A percentile compares a stretch with the other conserved stretches of the same genome.
phyloP scores from a whole-genome alignment of 305 asterid species.

The Stenogyne calaminthoides region DNA sequence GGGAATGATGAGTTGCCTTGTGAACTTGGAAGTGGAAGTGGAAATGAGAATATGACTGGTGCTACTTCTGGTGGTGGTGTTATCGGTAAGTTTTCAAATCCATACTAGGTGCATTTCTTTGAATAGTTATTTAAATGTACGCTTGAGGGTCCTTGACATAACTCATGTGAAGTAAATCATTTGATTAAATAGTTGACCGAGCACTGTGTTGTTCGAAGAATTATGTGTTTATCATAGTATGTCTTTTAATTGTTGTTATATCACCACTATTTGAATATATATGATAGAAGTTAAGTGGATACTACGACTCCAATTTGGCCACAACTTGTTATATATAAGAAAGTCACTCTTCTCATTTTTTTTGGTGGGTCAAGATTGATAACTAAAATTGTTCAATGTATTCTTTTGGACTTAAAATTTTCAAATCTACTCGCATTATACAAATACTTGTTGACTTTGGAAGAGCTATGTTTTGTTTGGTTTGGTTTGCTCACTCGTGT shows the following conservation, averaged over 20 bases:
- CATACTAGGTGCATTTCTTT: not conserved
- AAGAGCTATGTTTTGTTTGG: not conserved
- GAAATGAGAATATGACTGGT: conserved; percentile 63
- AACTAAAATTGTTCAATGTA: conserved; percentile 10
- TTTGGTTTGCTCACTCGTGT: too few relatives aligned
- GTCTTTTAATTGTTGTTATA: not conserved
- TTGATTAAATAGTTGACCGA: not conserved
- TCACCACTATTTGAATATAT: conserved; percentile 12
- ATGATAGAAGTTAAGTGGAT: not conserved
- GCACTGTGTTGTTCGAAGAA: not conserved
- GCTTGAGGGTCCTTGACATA: conserved; percentile 11
- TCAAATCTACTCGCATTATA: not conserved
- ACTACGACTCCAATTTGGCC: conserved; percentile 18
- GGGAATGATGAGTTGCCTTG: conserved; percentile 81
- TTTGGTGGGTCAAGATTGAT: conserved; percentile 21
- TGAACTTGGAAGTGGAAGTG: conserved; percentile 96
- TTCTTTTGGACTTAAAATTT: not conserved
- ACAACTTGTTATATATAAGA: not conserved
- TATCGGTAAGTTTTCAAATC: conserved; percentile 54
- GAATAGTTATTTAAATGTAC: not conserved
- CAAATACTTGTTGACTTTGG: not conserved
- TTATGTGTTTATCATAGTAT: conserved; percentile 10
- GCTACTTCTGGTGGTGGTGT: conserved; percentile 85
- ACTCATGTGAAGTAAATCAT: conserved; percentile 18
- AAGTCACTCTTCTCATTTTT: conserved; percentile 18